Percentiles rank a stretch among this genome's conserved stretches.
These are phyloP conservation scores for Achaetomiella virescens DNA, from an alignment of 495 filamentous ascomycete species.

Conservation along the genomic window DNA sequence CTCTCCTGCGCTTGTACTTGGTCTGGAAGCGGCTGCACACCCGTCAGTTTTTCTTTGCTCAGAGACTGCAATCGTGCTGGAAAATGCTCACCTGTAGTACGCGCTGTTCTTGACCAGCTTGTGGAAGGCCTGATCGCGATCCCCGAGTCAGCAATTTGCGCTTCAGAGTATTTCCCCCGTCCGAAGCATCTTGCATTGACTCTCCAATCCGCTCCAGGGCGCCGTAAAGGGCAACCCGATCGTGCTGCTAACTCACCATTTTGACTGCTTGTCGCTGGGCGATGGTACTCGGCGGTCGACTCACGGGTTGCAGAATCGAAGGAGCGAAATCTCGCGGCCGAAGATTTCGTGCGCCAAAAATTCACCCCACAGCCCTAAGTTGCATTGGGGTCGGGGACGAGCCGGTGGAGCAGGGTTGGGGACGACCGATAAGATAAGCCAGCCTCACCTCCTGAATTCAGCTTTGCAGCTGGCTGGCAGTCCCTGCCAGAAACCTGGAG, in stretches of 20 bases:
- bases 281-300: slow-evolving; percentile 27
- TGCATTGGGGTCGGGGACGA: slow-evolving; percentile 20
- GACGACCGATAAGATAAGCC: slow-evolving; percentile 11
- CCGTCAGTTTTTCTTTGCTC: slow-evolving; percentile 12
- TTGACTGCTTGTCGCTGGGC: slow-evolving; percentile 46
- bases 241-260: slow-evolving; percentile 49
- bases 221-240: slow-evolving; percentile 8
- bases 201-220: slow-evolving; percentile 35
- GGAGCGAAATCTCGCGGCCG: slow-evolving; percentile 22
- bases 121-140: slow-evolving; percentile 70
- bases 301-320: slow-evolving; percentile 29
- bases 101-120: slow-evolving; percentile 94
- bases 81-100: slow-evolving; percentile 80
- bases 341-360: slow-evolving; percentile 32
- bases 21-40: slow-evolving; percentile 85
- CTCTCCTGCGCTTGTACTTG: slow-evolving; percentile 96
- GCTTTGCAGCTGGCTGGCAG: too few species aligned
- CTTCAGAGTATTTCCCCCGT: slow-evolving; percentile 67
- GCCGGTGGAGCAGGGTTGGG: slow-evolving; percentile 17
- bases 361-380: slow-evolving; percentile 33
- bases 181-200: slow-evolving; percentile 98
- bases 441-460: background rate
- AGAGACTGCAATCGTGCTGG: background rate
- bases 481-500: background rate
- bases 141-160: slow-evolving; percentile 97